Percentiles rank a stretch among this genome's conserved stretches.
Conservation (phyloP, 2,329 filamentous ascomycete species). For the Ophiostoma pallidulum region DNA sequence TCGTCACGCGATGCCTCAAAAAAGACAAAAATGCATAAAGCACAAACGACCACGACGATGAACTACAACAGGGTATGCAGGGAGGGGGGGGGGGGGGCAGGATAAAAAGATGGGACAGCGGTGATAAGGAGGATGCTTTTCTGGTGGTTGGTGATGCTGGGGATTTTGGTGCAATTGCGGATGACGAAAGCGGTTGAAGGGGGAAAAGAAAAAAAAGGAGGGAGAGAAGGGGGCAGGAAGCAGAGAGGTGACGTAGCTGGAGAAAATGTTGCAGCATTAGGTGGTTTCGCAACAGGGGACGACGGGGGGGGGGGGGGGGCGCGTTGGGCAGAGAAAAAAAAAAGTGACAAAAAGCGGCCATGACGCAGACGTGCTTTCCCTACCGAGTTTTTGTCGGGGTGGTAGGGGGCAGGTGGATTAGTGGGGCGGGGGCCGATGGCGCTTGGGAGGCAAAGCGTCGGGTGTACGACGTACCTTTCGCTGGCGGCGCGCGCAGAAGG, state of each 20-base stretch:
- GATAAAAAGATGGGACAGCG: too few relatives aligned
- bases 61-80: too few relatives aligned
- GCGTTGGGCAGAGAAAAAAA: too few relatives aligned
- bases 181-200: constrained; percentile 11
- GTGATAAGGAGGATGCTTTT: background rate
- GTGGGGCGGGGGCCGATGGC: constrained; percentile 5
- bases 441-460: background rate
- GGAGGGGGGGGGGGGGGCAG: too few relatives aligned
- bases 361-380: constrained; percentile 2
- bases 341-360: constrained; percentile 3
- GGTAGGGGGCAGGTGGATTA: background rate
- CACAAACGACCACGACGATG: background rate
- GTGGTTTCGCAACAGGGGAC: constrained; percentile 8
- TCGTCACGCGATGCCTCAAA: background rate
- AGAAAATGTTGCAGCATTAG: constrained; percentile 14
- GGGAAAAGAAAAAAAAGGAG: constrained; percentile 9
- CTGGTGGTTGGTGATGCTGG: constrained; percentile 7
- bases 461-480: too few relatives aligned
- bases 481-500: too few relatives aligned
- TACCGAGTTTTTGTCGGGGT: background rate
- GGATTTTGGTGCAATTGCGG: constrained; percentile 2
- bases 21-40: background rate
- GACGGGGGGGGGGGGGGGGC: too few relatives aligned
- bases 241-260: constrained; percentile 19
- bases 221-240: background rate